Evolutionary conservation across 148 eudicot genomes (phyloP), one percentile per base, ranked within the genome.

Genomic region (Spergularia bocconei): DNA sequence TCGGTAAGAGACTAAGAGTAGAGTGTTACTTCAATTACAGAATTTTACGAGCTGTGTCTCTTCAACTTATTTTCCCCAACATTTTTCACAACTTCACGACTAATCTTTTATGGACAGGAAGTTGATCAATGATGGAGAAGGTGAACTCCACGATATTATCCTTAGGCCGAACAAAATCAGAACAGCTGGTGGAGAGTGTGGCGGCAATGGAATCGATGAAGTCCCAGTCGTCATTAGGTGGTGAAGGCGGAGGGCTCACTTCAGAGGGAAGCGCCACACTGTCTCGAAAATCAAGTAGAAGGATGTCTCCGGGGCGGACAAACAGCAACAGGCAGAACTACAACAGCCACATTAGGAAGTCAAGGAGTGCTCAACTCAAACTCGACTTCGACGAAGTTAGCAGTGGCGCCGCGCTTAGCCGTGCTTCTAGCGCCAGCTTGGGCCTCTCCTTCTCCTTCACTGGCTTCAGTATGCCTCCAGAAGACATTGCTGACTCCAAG

Each of bases 361-460:
- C 97, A 57, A 90, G 98, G 16, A 92, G 97, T 62, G 97, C 96
- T 11, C 98, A 94, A 54, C 20, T 94, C 75, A 89, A 88, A 19
- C 86, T 86, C n/a, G 17, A 79, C 0, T 89, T 89, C 16, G 81
- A 83, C 6, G 92, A 93, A 8, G 82, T 93, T 14, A 83, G 83
- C 85, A 87, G 93, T 55, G 93, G 98, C 38, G 97, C 98, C 0
- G 97, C 97, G 17, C 78, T 94, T 21, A 94, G 98, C 80, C 73
- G 98, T 50, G 98, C 98, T 23, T 94, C 98, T 2, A 91, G 97
- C 64, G 98, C 97, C 13, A 94, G 98, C 78, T 75, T 94, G 72
- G 98, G 98, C 11, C 75, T 94, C 38, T 94, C 98, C 0, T 90
- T 90, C 75, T 85, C 95, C 13, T 89, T 91, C 82, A 94, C 98